Evolutionary conservation across 257 asterid species (phyloP).

Genomic region (Ehretia macrophylla): DNA sequence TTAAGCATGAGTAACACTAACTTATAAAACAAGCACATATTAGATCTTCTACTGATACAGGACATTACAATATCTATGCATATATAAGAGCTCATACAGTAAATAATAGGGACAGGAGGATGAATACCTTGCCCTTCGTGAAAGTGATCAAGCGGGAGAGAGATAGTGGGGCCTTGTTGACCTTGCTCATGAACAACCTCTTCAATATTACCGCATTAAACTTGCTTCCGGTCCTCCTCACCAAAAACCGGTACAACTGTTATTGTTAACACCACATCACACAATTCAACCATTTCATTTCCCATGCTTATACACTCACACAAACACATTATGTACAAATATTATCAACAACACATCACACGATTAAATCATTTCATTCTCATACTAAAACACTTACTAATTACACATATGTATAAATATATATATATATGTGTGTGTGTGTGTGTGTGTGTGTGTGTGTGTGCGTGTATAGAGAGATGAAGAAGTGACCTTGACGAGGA

Average conservation of each 20-base stretch:
- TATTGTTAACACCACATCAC: not conserved
- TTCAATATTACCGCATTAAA: conserved; percentile 79
- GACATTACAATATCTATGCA: too few species aligned
- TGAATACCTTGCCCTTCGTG: conserved; percentile 66
- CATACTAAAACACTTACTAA: too few species aligned
- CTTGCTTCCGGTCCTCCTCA: conserved; percentile 86
- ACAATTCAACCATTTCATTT: not conserved
- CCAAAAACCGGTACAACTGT: conserved; percentile 78
- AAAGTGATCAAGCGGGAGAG: conserved; percentile 64
- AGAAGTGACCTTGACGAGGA: conserved; percentile 63
- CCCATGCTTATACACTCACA: not conserved
- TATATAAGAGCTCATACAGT: too few species aligned
- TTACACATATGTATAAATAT: too few species aligned
- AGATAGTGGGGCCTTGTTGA: conserved; percentile 80
- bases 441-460: too few species aligned
- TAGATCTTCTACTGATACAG: too few species aligned
- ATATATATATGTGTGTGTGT: too few species aligned
- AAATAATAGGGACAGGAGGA: too few species aligned
- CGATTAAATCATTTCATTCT: too few species aligned
- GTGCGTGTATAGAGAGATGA: not conserved
- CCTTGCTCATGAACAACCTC: conserved; percentile 88
- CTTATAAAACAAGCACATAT: too few species aligned
- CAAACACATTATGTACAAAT: too few species aligned
- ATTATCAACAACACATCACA: not conserved
- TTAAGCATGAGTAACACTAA: too few species aligned